Conservation (phyloP, 441 rosid species). For the Erodium trifolium region DNA sequence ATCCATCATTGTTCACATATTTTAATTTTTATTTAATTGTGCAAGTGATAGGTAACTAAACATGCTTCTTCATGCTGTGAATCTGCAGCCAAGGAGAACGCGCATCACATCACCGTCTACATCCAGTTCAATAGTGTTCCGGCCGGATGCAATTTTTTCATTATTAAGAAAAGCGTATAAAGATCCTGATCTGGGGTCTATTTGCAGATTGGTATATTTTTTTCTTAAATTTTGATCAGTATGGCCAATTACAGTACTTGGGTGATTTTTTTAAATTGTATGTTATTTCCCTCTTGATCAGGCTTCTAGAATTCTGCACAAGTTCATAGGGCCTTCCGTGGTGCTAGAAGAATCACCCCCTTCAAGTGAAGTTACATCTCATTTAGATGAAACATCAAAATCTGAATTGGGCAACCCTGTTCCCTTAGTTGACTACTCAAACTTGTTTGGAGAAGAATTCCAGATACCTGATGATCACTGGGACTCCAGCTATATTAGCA, state of each 20-base stretch:
- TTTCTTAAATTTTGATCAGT: no score
- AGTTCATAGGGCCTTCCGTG: conserved; percentile 42
- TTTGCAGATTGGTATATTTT: conserved; percentile 37
- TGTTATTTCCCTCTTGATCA: conserved; percentile 27
- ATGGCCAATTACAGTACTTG: conserved; percentile 12
- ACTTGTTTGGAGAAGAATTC: conserved; percentile 72
- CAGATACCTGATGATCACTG: conserved; percentile 44
- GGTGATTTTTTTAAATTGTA: conserved; percentile 16
- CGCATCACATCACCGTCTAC: conserved; percentile 43
- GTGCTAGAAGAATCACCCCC: conserved; percentile 31
- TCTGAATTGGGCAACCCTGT: conserved; percentile 34
- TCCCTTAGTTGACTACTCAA: conserved; percentile 49
- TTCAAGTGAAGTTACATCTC: conserved; percentile 31
- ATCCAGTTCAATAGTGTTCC: conserved; percentile 48
- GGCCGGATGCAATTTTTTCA: conserved; percentile 55
- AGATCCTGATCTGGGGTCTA: conserved; percentile 52
- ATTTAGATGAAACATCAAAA: conserved; percentile 38
- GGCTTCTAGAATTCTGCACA: conserved; percentile 64
- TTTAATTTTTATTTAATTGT: conserved; percentile 9
- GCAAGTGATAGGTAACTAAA: conserved; percentile 10
- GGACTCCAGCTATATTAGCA: conserved; percentile 46
- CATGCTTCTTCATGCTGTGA: conserved; percentile 18
- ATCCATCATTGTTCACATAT: neutral
- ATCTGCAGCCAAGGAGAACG: conserved; percentile 62
- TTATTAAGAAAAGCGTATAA: conserved; percentile 62